phyloP scores from a whole-genome alignment of 768 basidiomycete genomes.

The Rhodocollybia butyracea region DNA sequence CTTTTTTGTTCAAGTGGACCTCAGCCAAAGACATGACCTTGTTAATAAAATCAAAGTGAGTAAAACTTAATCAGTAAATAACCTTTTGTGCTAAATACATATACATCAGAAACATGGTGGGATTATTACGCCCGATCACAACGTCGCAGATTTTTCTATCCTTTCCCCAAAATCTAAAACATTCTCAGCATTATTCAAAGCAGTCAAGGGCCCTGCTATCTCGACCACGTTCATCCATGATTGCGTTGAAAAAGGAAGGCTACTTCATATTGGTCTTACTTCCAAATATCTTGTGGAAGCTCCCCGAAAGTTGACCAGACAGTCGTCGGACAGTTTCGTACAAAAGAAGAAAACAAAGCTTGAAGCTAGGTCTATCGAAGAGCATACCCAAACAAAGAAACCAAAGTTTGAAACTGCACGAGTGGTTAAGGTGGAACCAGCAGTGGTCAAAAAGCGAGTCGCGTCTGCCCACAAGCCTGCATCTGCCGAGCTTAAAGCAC shows the following conservation, averaged over 20 bases:
- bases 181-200: conserved; percentile 41
- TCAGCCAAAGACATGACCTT: conserved; percentile 47
- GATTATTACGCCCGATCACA: conserved; percentile 48
- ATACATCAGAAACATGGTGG: conserved; percentile 62
- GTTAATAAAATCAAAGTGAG: conserved; percentile 61
- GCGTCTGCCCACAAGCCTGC: background rate
- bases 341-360: conserved; percentile 6
- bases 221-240: conserved; percentile 50
- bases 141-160: conserved; percentile 59
- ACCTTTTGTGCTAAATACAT: background rate
- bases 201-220: conserved; percentile 41
- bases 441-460: background rate
- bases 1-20: conserved; percentile 71
- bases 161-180: conserved; percentile 49
- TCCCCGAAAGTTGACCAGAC: conserved; percentile 12
- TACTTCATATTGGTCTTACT: conserved; percentile 42
- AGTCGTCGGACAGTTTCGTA: background rate
- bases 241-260: conserved; percentile 37
- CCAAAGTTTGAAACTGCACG: conserved; percentile 7
- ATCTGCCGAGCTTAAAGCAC: background rate
- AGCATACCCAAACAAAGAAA: conserved; percentile 11
- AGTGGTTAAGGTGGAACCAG: background rate
- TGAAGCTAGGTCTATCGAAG: conserved; percentile 13
- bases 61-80: background rate
- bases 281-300: conserved; percentile 41